These are phyloP conservation scores for Exsudoporus floridanus DNA, from an alignment of 1,284 basidiomycete genomes.

Conservation along the genomic window DNA sequence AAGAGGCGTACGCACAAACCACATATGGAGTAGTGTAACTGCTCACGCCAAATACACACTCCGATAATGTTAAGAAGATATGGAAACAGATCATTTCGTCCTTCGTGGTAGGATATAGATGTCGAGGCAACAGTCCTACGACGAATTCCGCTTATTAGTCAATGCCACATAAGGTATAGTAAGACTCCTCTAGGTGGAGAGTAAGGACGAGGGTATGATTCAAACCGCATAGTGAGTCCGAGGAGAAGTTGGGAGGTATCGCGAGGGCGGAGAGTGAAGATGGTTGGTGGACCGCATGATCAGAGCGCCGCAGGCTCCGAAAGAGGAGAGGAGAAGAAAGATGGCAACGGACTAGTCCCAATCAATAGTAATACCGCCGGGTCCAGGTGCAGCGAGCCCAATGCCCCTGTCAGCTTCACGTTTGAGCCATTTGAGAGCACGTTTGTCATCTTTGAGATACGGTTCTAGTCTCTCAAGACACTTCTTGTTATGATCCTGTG, in stretches of 20 bases:
- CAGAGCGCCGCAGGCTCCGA: constrained; percentile 3
- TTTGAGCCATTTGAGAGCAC: constrained; percentile 79
- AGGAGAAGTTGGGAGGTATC: constrained; percentile 20
- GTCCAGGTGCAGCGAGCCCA: constrained; percentile 57
- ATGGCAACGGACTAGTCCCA: constrained; percentile 53
- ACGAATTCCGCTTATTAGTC: constrained; percentile 26
- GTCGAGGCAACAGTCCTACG: constrained; percentile 22
- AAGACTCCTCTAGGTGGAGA: constrained; percentile 18
- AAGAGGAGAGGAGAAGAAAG: not conserved
- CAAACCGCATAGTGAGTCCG: constrained; percentile 5
- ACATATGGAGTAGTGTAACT: constrained; percentile 10
- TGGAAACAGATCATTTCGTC: constrained; percentile 24
- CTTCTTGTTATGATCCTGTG: constrained; percentile 79
- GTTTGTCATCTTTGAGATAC: constrained; percentile 73
- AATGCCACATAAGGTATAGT: constrained; percentile 29
- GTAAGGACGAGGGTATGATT: constrained; percentile 7
- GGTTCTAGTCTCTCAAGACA: constrained; percentile 74
- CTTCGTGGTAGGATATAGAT: constrained; percentile 16
- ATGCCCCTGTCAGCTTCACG: constrained; percentile 71
- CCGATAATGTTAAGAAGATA: constrained; percentile 31
- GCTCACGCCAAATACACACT: constrained; percentile 3
- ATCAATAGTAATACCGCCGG: constrained; percentile 69
- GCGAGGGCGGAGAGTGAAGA: constrained; percentile 7
- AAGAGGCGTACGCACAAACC: constrained; percentile 13
- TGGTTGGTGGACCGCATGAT: not conserved